A percentile compares a stretch with the other conserved stretches of the same genome.
Evolutionary conservation across 805 yeast species (phyloP).

Genomic region (Saccharomycopsis sp.): DNA sequence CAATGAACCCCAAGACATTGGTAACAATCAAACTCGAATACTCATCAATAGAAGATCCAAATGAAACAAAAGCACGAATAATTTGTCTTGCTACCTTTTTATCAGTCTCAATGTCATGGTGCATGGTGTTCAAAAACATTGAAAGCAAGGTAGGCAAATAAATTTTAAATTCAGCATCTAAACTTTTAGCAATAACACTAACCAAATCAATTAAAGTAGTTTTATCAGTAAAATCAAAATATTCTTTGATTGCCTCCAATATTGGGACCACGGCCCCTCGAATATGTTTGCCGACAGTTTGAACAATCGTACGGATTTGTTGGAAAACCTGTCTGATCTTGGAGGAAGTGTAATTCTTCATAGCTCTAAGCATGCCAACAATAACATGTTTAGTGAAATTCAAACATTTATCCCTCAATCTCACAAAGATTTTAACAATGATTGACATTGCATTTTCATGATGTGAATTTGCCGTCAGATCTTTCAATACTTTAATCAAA

Average conservation of each 20-base stretch:
- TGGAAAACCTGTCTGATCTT: conserved; percentile 85
- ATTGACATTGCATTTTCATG: conserved; percentile 94
- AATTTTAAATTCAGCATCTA: conserved; percentile 88
- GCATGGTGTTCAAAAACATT: conserved; percentile 66
- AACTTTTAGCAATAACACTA: conserved; percentile 76
- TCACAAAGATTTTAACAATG: conserved; percentile 82
- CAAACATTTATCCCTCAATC: conserved; percentile 82
- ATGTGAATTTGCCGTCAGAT: conserved; percentile 75
- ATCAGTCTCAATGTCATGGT: conserved; percentile 56
- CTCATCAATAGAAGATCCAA: conserved; percentile 85
- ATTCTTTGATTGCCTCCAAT: conserved; percentile 68
- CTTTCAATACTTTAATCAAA: conserved; percentile 75
- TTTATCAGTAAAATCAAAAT: conserved; percentile 61
- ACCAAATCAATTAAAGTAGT: conserved; percentile 69
- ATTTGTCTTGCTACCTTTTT: conserved; percentile 63
- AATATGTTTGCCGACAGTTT: conserved; percentile 84
- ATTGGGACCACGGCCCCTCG: conserved; percentile 75
- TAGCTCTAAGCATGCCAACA: conserved; percentile 79
- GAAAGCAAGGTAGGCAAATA: conserved; percentile 75
- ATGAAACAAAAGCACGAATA: conserved; percentile 72
- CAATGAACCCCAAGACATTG: conserved; percentile 72
- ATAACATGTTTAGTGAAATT: conserved; percentile 82
- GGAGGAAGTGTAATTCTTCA: conserved; percentile 72
- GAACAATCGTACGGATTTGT: conserved; percentile 71
- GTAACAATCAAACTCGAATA: conserved; percentile 85